Percentiles rank a stretch among this genome's conserved stretches.
phyloP scores from a whole-genome alignment of 805 yeast genomes.

The Myxozyma udenii region DNA sequence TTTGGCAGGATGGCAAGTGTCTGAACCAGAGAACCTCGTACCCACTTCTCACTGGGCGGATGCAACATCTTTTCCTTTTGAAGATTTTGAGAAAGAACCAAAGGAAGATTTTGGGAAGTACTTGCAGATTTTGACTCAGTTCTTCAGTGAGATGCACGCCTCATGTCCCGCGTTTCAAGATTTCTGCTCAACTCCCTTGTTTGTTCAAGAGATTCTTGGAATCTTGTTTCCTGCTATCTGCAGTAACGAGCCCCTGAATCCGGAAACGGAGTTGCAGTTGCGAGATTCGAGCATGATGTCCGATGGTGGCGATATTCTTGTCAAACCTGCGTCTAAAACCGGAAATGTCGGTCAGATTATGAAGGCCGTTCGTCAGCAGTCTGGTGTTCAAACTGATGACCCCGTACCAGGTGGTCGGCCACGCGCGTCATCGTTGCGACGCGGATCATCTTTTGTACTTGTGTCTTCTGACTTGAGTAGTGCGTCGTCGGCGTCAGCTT shows the following conservation, averaged over 20 bases:
- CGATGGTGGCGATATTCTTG: conserved; percentile 27
- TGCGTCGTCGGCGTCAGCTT: background rate
- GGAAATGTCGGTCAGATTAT: conserved; percentile 24
- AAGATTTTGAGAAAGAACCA: background rate
- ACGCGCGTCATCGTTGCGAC: conserved; percentile 25
- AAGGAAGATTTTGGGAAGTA: conserved; percentile 18
- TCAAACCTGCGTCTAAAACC: conserved; percentile 19
- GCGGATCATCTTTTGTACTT: conserved; percentile 28
- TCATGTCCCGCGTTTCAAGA: conserved; percentile 29
- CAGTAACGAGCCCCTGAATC: conserved; percentile 25
- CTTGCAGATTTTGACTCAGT: conserved; percentile 26
- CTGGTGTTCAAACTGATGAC: background rate
- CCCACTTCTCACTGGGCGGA: background rate
- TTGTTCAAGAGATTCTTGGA: conserved; percentile 26
- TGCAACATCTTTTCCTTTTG: background rate
- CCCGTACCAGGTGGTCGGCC: conserved; percentile 13
- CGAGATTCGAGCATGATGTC: conserved; percentile 20
- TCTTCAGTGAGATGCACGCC: conserved; percentile 29
- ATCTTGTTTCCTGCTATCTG: conserved; percentile 29
- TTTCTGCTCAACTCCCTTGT: conserved; percentile 25
- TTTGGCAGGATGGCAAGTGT: background rate
- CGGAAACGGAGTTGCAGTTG: conserved; percentile 26
- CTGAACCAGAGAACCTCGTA: background rate
- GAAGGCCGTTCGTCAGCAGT: conserved; percentile 14
- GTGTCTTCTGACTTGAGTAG: conserved; percentile 18